phyloP scores from a whole-genome alignment of 2,329 filamentous ascomycete genomes.

The Mariannaea sp. region DNA sequence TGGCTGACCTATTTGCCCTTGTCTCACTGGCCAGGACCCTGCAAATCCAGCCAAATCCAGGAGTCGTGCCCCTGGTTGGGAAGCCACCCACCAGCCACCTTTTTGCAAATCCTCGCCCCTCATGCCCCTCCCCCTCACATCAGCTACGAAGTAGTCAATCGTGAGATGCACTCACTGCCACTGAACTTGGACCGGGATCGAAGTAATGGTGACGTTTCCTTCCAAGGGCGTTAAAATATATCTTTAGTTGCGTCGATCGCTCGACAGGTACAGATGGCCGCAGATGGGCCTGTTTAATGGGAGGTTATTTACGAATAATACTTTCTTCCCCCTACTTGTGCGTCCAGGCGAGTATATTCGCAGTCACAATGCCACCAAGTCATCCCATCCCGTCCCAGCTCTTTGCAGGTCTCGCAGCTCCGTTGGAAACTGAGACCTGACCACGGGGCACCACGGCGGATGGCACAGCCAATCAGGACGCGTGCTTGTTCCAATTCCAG shows the following conservation, averaged over 20 bases:
- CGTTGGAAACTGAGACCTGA: not conserved
- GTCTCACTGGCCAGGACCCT: not conserved
- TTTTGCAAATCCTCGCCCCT: constrained; percentile 9
- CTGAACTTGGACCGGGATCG: constrained; percentile 4
- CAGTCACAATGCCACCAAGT: not conserved
- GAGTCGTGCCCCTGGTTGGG: too few species aligned
- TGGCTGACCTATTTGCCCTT: not conserved
- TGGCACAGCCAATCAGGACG: constrained; percentile 8
- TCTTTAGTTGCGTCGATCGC: not conserved
- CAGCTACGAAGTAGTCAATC: too few species aligned
- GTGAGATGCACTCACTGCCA: constrained; percentile 12
- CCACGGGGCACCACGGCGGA: constrained; percentile 1
- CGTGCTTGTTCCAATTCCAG: not conserved
- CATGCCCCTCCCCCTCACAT: too few species aligned
- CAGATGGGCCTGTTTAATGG: not conserved
- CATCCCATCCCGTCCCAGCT: not conserved
- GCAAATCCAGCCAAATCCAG: not conserved
- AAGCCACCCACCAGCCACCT: constrained; percentile 19
- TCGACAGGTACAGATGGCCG: too few species aligned
- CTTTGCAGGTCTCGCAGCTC: not conserved
- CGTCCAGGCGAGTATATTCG: not conserved
- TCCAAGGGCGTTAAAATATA: constrained; percentile 1
- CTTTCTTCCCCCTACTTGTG: not conserved
- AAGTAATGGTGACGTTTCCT: not conserved
- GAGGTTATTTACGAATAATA: not conserved